Base-by-base conservation (phyloP, 495 filamentous ascomycete genomes). In the Saxispiralis lemnorum region DNA sequence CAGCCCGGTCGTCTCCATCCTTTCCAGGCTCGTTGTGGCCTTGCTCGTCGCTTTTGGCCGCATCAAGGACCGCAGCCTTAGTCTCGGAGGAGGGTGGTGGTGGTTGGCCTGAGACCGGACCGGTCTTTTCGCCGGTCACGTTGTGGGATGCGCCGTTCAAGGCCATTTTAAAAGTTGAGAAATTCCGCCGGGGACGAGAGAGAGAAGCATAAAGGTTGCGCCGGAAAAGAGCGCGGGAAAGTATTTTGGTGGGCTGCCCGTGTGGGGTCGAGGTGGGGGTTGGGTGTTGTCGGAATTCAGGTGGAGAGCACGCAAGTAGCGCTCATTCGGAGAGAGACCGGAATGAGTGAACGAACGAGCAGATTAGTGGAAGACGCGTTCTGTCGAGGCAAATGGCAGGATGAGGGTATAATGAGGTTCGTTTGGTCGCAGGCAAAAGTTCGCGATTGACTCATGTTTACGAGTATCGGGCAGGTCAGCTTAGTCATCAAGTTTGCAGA, bases 1-100 rank as follows among this genome's bases (percentile, higher is more conserved):
- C 53, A 24, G 53, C 45, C 42, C 56, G 52, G 28, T 62, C 60
- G 17, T 59, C 63, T 31, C 59, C 55, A 34, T 65, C 61, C 32
- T 48, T 35, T 14, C 59, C 61, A 1, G 60, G 54, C 10, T 53
- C 54, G 37, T 47, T 53, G 36, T 65, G 56, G 7, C 63, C 61
- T n/a, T 52, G 57, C 11, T 49, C 43, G 35, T 66, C 63, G 21
- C 43, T 14, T n/a, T 56, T 43, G 3, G 63, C 48, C 17, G 53
- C 43, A 7, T 43, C 54, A 1, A 59, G 43, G 7, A 63, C 41
- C 9, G 47, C 61, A 16, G 38, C 14, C 54, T 41, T 46, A 10
- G 43, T 44, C 5, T 53, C 51, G 35, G 50, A 20, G 20, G 47
- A 44, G 11, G 39, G 35, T 34, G 51, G 33, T 14, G 51, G 51